Base-by-base conservation (phyloP, 176 grass and related monocot species). In the Triticum turgidum region DNA sequence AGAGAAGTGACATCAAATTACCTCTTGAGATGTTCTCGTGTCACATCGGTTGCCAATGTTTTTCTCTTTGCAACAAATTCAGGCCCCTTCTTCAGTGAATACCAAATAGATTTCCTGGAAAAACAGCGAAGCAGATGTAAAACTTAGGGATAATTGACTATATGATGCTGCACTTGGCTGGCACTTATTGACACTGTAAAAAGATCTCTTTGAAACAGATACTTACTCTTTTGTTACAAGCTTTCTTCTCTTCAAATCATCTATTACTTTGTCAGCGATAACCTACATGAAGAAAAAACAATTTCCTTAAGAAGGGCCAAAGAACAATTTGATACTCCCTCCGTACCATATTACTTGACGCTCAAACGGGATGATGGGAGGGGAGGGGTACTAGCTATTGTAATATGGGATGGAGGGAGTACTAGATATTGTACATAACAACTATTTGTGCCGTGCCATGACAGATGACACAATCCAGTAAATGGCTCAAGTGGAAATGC, bases 11-110 rank as follows among this genome's bases (percentile, higher is more conserved):
- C 59, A 76, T 24, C 42, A 88, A 76, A 82, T 58, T 94, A 99
- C 97, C 92, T 96, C 61, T 91, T 88, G 11, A 96, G 87, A 85
- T 99, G 94, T 88, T 99, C 97, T 87, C 90, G 70, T 81, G 84
- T 96, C 73, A 96, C 90, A 96, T 99, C 97, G 90, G 94, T 99
- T 24, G 92, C 97, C 62, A 93, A 83, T 24, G 81, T 90, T 91
- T 94, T 94, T 69, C 97, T 99, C 87, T 99, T 91, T 69, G 85
- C 24, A 84, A 94, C 92, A 70, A 94, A 99, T 78, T 99, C 89
- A 12, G 97, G 71, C 54, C 97, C 97, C 85, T 99, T 99, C 87
- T 89, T 92, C 73, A 99, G 65, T 70, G 94, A 88, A 41, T 96
- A 93, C 68, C 94, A 93, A 86, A 86, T 91, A 76, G 87, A 87